Conservation (phyloP, 495 filamentous ascomycete species). For the Amniculicola lignicola region DNA sequence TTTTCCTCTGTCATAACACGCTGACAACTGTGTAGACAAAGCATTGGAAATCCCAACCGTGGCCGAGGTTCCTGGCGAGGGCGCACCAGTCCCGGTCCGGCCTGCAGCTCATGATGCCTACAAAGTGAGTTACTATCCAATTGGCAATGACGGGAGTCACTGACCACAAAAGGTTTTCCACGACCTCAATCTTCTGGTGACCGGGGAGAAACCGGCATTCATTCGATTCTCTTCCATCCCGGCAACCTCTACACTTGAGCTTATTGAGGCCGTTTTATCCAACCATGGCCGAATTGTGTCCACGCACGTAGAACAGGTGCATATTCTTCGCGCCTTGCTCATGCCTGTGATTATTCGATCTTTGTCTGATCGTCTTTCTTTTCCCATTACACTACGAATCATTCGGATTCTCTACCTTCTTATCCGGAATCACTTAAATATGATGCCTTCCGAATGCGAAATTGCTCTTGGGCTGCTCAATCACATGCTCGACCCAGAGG, state of each 20-base stretch:
- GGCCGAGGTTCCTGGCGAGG: slow-evolving; percentile 61
- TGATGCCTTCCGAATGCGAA: slow-evolving; percentile 76
- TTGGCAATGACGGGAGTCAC: not conserved
- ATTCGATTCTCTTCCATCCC: slow-evolving; percentile 71
- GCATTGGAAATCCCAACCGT: slow-evolving; percentile 51
- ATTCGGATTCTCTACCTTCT: slow-evolving; percentile 77
- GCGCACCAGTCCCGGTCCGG: slow-evolving; percentile 61
- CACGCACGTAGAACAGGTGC: slow-evolving; percentile 72
- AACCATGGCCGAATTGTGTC: slow-evolving; percentile 80
- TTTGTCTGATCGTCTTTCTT: slow-evolving; percentile 72
- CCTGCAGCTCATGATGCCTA: slow-evolving; percentile 84
- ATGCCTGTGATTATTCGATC: slow-evolving; percentile 79
- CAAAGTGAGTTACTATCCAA: slow-evolving; percentile 45
- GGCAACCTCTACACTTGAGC: slow-evolving; percentile 78
- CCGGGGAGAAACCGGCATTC: slow-evolving; percentile 76
- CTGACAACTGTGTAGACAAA: slow-evolving; percentile 38
- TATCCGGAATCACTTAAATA: slow-evolving; percentile 68
- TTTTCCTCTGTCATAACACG: not conserved
- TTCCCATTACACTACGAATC: slow-evolving; percentile 78
- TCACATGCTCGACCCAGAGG: slow-evolving; percentile 83
- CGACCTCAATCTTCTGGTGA: slow-evolving; percentile 84
- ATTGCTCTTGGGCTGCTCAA: slow-evolving; percentile 81
- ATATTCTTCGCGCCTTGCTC: slow-evolving; percentile 72
- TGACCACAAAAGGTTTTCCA: slow-evolving; percentile 61
- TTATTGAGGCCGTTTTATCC: slow-evolving; percentile 83